Percentiles rank a stretch among this genome's conserved stretches.
These are phyloP conservation scores for Serendipita indica DNA, from an alignment of 768 basidiomycete species.

Conservation along the genomic window DNA sequence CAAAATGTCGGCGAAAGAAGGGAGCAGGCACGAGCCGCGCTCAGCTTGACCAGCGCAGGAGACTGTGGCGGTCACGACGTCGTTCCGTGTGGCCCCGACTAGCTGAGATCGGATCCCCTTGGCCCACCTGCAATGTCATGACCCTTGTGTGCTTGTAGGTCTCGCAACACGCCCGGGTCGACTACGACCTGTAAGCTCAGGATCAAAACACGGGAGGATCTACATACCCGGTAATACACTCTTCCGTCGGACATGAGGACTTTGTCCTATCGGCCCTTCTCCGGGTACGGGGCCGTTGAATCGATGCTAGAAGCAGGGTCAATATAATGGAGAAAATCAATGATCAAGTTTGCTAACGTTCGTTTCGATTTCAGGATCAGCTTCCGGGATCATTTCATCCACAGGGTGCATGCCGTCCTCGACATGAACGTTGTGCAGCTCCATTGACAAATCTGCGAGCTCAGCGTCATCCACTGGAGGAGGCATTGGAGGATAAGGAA, in stretches of 20 bases:
- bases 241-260: slow-evolving; percentile 83
- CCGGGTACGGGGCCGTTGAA: not conserved
- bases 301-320: slow-evolving; percentile 30
- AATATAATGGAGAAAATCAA: slow-evolving; percentile 50
- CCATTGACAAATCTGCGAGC: slow-evolving; percentile 77
- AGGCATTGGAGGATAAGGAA: slow-evolving; percentile 62
- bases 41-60: not conserved
- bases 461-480: slow-evolving; percentile 68
- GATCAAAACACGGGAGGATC: slow-evolving; percentile 12
- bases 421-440: slow-evolving; percentile 70
- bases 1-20: slow-evolving; percentile 6
- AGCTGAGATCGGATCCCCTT: not conserved
- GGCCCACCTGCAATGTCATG: slow-evolving; percentile 1
- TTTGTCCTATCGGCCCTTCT: slow-evolving; percentile 25
- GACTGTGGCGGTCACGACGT: not conserved
- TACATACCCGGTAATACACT: slow-evolving; percentile 75
- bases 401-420: slow-evolving; percentile 63
- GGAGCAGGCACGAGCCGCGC: not conserved
- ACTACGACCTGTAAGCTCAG: slow-evolving; percentile 29
- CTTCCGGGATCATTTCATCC: slow-evolving; percentile 80
- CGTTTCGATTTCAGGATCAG: slow-evolving; percentile 78
- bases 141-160: slow-evolving; percentile 57
- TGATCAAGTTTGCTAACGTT: slow-evolving; percentile 45
- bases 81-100: not conserved
- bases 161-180: slow-evolving; percentile 76